Conservation (phyloP, 2,329 filamentous ascomycete species). For the Lachnellula suecica region DNA sequence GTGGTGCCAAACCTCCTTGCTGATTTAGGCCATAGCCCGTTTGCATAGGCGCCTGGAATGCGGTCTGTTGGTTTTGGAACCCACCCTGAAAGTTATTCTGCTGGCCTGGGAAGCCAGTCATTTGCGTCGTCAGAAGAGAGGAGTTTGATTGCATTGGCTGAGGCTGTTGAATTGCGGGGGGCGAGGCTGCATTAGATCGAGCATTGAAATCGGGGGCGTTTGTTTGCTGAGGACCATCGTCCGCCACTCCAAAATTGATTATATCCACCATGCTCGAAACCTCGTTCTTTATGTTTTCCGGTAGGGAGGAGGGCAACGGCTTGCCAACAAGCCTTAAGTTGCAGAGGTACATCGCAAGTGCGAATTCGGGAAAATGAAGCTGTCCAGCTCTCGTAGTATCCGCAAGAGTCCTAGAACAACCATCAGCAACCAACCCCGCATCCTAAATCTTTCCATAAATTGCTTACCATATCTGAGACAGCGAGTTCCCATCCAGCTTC, state of each 20-base stretch:
- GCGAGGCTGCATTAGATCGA: constrained; percentile 47
- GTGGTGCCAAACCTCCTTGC: constrained; percentile 59
- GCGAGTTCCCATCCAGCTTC: constrained; percentile 78
- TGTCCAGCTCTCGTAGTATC: constrained; percentile 97
- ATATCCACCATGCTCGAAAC: constrained; percentile 99
- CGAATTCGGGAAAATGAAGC: constrained; percentile 95
- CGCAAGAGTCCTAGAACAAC: constrained; percentile 69
- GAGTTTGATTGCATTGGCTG: constrained; percentile 74
- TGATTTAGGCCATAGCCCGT: constrained; percentile 55
- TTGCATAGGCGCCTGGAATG: constrained; percentile 46
- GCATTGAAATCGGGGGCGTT: constrained; percentile 73
- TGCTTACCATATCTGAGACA: constrained; percentile 87
- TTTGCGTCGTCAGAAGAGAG: constrained; percentile 62
- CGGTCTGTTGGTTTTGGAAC: constrained; percentile 44
- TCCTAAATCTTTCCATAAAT: background rate
- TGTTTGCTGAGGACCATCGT: constrained; percentile 59
- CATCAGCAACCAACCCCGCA: constrained; percentile 21
- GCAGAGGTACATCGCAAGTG: constrained; percentile 96
- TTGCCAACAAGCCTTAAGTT: constrained; percentile 91
- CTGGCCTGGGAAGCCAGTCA: constrained; percentile 64
- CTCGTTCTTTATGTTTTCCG: constrained; percentile 89
- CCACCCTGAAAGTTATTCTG: constrained; percentile 44
- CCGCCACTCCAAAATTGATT: constrained; percentile 88
- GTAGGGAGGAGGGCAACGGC: constrained; percentile 69
- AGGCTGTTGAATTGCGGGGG: constrained; percentile 63